phyloP scores from a whole-genome alignment of 495 filamentous ascomycete species.

The Cairneyella variabilis region DNA sequence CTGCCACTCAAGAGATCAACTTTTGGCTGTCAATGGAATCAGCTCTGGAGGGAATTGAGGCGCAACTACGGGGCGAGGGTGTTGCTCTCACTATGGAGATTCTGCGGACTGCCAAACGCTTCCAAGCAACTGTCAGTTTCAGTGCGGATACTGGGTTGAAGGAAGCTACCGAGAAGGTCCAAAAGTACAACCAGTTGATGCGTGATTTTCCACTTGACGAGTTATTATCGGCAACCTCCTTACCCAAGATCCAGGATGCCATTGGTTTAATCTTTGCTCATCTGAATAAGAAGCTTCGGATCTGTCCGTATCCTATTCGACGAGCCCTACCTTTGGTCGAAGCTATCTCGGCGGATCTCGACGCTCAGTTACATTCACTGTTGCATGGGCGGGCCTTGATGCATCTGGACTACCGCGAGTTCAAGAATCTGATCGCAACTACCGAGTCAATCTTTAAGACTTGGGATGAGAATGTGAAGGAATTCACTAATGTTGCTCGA shows the following conservation, averaged over 20 bases:
- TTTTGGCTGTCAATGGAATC: slow-evolving; percentile 98
- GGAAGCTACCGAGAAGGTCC: slow-evolving; percentile 89
- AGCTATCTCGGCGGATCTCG: slow-evolving; percentile 93
- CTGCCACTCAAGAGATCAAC: slow-evolving; percentile 94
- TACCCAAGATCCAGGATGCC: slow-evolving; percentile 87
- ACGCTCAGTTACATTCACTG: slow-evolving; percentile 76
- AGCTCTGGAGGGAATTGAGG: slow-evolving; percentile 83
- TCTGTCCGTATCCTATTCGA: slow-evolving; percentile 89
- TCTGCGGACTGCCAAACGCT: slow-evolving; percentile 90
- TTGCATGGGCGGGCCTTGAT: slow-evolving; percentile 84
- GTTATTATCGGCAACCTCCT: slow-evolving; percentile 82
- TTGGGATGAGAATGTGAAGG: slow-evolving; percentile 95
- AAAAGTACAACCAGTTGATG: slow-evolving; percentile 98
- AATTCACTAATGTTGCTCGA: slow-evolving; percentile 94
- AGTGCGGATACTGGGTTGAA: slow-evolving; percentile 90
- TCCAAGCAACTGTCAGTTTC: slow-evolving; percentile 95
- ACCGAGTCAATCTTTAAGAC: slow-evolving; percentile 80
- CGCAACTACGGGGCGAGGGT: slow-evolving; percentile 80
- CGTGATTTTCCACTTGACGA: slow-evolving; percentile 92
- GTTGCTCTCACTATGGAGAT: slow-evolving; percentile 91
- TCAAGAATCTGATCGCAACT: slow-evolving; percentile 75
- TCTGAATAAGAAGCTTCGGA: slow-evolving; percentile 93
- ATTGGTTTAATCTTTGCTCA: slow-evolving; percentile 84
- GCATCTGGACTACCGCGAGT: slow-evolving; percentile 88
- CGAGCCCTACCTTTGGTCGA: slow-evolving; percentile 92